These are phyloP conservation scores for Fragilariopsis cylindrus DNA, from an alignment of 108 stramenopile genomes.

Conservation along the genomic window DNA sequence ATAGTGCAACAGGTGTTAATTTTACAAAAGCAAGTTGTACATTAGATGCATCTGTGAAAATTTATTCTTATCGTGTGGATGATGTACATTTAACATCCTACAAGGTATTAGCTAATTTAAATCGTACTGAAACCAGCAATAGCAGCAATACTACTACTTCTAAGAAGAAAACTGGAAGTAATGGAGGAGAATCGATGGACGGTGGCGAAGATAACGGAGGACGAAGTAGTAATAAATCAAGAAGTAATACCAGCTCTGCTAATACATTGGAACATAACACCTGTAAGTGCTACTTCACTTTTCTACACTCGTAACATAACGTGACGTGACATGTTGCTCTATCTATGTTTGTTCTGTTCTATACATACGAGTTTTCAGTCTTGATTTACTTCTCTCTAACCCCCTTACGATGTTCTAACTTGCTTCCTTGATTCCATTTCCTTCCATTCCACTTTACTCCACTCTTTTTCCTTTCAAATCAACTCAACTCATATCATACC, in stretches of 20 bases:
- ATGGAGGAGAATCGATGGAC: background rate
- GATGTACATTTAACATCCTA: constrained; percentile 92
- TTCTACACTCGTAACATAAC: background rate
- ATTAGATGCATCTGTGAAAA: constrained; percentile 96
- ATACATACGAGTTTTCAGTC: background rate
- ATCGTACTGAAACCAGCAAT: constrained; percentile 67
- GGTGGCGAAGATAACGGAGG: constrained; percentile 18
- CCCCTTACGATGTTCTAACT: background rate
- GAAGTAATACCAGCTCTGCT: background rate
- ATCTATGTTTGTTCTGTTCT: background rate
- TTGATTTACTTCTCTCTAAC: constrained; percentile 3
- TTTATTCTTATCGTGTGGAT: constrained; percentile 97
- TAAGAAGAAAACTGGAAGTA: background rate
- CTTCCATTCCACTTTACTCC: background rate
- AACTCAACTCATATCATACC: background rate
- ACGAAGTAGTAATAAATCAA: background rate
- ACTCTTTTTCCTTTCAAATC: constrained; percentile 3
- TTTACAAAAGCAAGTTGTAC: constrained; percentile 97
- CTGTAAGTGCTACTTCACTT: constrained; percentile 41
- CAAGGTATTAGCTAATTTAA: constrained; percentile 94
- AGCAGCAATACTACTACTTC: constrained; percentile 10
- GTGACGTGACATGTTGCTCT: background rate
- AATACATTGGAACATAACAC: constrained; percentile 78
- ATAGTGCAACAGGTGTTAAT: constrained; percentile 62
- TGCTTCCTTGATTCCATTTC: background rate